These are phyloP conservation scores for Hirsutella thompsonii DNA, from an alignment of 2,329 filamentous ascomycete genomes.

Conservation along the genomic window DNA sequence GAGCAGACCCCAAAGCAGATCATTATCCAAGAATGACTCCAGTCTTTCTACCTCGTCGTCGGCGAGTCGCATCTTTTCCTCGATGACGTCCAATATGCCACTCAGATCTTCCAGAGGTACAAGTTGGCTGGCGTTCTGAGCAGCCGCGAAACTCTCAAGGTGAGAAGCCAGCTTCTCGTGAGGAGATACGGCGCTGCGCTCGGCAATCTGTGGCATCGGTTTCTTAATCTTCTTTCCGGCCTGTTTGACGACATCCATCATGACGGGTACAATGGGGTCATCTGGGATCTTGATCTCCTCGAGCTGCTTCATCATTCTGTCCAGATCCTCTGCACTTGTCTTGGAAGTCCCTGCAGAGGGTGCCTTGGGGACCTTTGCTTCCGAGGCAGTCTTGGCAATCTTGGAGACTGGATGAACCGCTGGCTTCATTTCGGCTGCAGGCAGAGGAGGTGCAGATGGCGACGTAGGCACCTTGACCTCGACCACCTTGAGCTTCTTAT, in stretches of 20 bases:
- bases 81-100: neutral
- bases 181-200: neutral
- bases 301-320: neutral
- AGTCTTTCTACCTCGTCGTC: too few species aligned
- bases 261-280: neutral
- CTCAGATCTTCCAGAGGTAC: neutral
- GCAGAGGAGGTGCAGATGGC: neutral
- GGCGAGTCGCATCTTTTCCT: neutral
- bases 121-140: neutral
- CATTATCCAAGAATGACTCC: neutral
- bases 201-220: neutral
- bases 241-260: neutral
- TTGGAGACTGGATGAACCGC: neutral
- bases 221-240: neutral
- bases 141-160: neutral
- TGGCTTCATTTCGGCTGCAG: neutral
- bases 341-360: neutral
- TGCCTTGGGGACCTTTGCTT: neutral
- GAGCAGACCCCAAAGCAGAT: neutral
- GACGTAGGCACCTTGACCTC: neutral
- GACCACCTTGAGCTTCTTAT: neutral
- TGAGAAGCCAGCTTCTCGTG: neutral
- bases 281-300: neutral
- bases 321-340: neutral
- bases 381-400: neutral